Base-by-base conservation (phyloP, 1,139 yeast genomes). In the Candida mesenterica region DNA sequence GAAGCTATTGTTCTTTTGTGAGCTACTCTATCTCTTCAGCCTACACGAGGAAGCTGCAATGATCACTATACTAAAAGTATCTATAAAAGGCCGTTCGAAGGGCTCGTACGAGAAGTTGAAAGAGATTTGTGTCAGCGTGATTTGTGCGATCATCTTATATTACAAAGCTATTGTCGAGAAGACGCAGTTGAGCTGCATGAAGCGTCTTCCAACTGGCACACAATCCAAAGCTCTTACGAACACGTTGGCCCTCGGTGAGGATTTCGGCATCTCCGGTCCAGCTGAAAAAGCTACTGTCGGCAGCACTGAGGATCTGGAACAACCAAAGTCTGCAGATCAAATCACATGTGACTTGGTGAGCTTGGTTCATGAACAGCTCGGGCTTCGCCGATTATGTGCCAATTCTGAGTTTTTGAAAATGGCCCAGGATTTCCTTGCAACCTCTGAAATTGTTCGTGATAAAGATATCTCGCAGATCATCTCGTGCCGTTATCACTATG, bases 401-500 rank as follows among this genome's bases (percentile, higher is more conserved):
- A 57, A 71, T 27, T 94, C 95, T 0, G 55, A 68, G 4, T 80
- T 89, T 43, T 62, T 92, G 31, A 68, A 68, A 20, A 60, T 84
- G 30, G 65, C 82, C 1, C 83, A 88, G 46, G 67, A 67, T 13
- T 66, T 75, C 14, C 60, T 88, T 17, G 61, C 79, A 2, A 27
- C 42, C 4, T 65, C 74, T n/a, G n/a, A n/a, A n/a, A n/a, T n/a
- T n/a, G n/a, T n/a, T n/a, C n/a, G n/a, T n/a, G 1, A 81, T 82
- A 62, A 69, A 30, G 88, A 89, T 36, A 57, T 87, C 35, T 65
- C 86, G 7, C 97, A 92, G 50, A 69, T 88, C 23, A 62, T 92
- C 15, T 72, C 79, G 43, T 92, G 98, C 55, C 71, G 87, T 9
- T 88, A 82, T 50, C 95, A 87, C 29, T 71, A 86, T 39, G 65